Conservation (phyloP, 345 rosid species). For the Syzygium aromaticum region DNA sequence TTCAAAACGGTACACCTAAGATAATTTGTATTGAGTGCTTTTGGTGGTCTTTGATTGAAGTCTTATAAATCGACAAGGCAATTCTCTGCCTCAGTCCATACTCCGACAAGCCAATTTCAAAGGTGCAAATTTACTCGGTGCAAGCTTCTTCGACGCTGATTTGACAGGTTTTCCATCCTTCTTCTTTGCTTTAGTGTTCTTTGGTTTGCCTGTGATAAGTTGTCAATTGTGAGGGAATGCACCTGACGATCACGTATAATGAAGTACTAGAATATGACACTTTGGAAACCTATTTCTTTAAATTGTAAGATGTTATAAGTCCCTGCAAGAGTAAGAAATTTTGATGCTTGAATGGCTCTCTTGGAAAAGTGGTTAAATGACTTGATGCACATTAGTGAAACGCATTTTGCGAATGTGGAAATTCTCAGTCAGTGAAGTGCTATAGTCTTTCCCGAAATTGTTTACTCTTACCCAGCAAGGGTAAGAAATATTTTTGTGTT, state of each 20-base stretch:
- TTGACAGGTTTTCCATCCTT: conserved; percentile 48
- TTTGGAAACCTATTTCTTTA: neutral
- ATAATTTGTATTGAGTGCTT: neutral
- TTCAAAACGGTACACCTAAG: conserved; percentile 63
- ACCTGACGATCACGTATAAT: neutral
- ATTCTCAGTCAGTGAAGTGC: neutral
- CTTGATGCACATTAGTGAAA: neutral
- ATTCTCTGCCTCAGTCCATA: conserved; percentile 49
- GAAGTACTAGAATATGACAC: neutral
- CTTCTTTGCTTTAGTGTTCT: neutral
- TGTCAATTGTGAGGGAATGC: neutral
- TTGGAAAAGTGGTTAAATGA: neutral
- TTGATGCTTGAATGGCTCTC: neutral
- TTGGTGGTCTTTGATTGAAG: neutral
- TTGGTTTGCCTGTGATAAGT: neutral
- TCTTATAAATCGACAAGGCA: neutral
- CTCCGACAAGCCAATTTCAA: conserved; percentile 84
- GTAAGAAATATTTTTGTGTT: neutral
- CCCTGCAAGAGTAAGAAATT: neutral
- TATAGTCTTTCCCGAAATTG: neutral
- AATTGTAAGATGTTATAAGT: neutral
- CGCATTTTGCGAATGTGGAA: neutral
- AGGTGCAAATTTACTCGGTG: conserved; percentile 84
- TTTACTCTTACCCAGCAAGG: neutral
- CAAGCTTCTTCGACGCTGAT: conserved; percentile 97